Conservation (phyloP, 192 early-diverging fungal species). For the Podila minutissima region DNA sequence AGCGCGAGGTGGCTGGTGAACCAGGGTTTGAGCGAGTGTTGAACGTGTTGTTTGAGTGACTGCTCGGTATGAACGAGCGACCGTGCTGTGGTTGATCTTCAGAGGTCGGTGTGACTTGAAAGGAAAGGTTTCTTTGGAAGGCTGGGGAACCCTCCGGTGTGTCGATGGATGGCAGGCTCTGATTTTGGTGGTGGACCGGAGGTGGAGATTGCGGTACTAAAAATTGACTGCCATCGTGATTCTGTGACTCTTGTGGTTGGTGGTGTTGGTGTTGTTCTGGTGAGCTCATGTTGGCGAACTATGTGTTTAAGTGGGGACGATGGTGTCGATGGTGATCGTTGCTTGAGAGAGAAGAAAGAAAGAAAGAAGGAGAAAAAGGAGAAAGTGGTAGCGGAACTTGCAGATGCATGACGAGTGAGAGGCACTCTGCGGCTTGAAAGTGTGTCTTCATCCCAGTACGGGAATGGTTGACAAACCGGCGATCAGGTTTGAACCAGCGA, state of each 20-base stretch:
- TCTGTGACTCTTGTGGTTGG: background rate
- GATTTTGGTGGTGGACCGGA: background rate
- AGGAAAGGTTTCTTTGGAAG: conserved; percentile 15
- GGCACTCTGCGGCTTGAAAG: no score
- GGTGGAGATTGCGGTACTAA: conserved; percentile 8
- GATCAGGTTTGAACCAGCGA: no score
- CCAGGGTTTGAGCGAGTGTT: background rate
- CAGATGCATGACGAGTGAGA: no score
- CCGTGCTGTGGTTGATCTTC: conserved; percentile 12
- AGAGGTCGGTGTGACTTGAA: background rate
- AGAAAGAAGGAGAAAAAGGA: no score
- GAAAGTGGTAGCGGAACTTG: no score
- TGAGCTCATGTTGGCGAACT: background rate
- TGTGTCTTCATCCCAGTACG: no score
- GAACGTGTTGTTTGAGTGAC: background rate
- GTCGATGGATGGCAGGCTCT: background rate
- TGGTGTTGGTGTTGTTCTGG: conserved; percentile 1
- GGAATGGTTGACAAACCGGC: no score
- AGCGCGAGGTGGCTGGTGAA: conserved; percentile 11
- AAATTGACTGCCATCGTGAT: conserved; percentile 9
- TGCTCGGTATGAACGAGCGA: background rate
- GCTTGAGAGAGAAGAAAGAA: no score
- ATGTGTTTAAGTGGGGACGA: background rate
- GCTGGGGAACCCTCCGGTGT: background rate
- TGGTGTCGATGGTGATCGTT: background rate